Base-by-base conservation (phyloP, 1,284 basidiomycete species). In the Fereydounia khargensis region DNA sequence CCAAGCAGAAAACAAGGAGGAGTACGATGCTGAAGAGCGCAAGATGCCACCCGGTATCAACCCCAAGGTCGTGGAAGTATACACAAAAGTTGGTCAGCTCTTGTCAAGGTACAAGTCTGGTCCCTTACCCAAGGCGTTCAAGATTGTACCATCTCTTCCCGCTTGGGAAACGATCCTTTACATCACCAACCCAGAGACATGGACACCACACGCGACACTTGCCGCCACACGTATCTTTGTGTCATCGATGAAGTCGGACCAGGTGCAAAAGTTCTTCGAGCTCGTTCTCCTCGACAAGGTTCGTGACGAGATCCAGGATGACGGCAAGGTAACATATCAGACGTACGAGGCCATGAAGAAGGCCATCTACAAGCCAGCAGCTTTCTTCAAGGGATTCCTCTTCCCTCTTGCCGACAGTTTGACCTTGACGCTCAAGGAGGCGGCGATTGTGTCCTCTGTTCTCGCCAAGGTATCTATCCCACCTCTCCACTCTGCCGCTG, bases 371-470 rank as follows among this genome's bases (percentile, higher is more conserved):
- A 99, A 98, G 77, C 95, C 95, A 4, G 88, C 88, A 1, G 92
- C 95, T 1, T 97, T 97, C 76, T 98, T 98, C 82, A 98, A 98
- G 78, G 95, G 94, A 4, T 86, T 99, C 50, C 82, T 99, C 27
- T 98, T 98, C 77, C 95, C 95, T 1, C 81, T 99, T 68, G 84
- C 94, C 60, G 91, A 95, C 30, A 62, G 61, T 24, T 87, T 88
- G 13, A 77, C 73, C 1, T 92, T 91, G 69, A 88, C 91, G 0
- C 80, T 99, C 33, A 94, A 92, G 74, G 95, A 98, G 79, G 91
- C 92, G 0, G 88, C 91, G 3, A 92, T 99, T 48, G 81, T 98
- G 45, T 91, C 89, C 3, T 95, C 91, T 0, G 86, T 99, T 16
- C 80, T 99, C 10, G 83, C 89, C 9, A 91, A 88, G 74, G 89